Conservation (phyloP, 169 alveolate species). For the Plasmodium malariae region DNA sequence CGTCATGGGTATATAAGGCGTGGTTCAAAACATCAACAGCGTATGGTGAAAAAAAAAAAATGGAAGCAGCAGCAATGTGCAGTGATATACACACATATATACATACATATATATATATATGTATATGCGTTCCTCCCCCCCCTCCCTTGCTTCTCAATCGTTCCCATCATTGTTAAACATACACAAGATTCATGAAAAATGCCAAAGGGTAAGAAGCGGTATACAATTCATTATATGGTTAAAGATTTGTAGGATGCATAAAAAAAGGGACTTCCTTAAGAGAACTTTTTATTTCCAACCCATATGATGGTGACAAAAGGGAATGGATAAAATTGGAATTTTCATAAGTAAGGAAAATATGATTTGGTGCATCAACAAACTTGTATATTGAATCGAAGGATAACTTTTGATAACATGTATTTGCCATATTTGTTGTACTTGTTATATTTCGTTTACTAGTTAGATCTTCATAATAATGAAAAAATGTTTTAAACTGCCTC, state of each 20-base stretch:
- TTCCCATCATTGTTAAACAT: too few species aligned
- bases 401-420: slow-evolving; percentile 11
- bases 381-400: slow-evolving; percentile 47
- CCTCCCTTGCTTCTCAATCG: too few species aligned
- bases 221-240: neutral
- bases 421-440: neutral
- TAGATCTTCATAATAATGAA: slow-evolving; percentile 45
- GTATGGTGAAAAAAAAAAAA: too few species aligned
- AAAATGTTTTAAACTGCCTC: slow-evolving; percentile 67
- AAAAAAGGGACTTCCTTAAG: slow-evolving; percentile 40
- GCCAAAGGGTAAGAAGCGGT: too few species aligned
- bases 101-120: slow-evolving; percentile 1
- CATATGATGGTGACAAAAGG: slow-evolving; percentile 33
- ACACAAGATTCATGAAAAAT: too few species aligned
- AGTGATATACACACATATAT: neutral
- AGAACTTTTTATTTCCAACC: slow-evolving; percentile 38
- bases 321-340: slow-evolving; percentile 52
- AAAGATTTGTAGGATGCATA: slow-evolving; percentile 70
- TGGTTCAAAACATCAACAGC: too few species aligned
- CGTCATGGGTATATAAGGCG: too few species aligned
- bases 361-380: slow-evolving; percentile 55
- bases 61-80: too few species aligned
- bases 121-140: neutral
- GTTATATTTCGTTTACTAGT: neutral
- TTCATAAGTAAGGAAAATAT: slow-evolving; percentile 53